These are phyloP conservation scores for Mycena olivaceomarginata DNA, from an alignment of 768 basidiomycete genomes.

Conservation along the genomic window DNA sequence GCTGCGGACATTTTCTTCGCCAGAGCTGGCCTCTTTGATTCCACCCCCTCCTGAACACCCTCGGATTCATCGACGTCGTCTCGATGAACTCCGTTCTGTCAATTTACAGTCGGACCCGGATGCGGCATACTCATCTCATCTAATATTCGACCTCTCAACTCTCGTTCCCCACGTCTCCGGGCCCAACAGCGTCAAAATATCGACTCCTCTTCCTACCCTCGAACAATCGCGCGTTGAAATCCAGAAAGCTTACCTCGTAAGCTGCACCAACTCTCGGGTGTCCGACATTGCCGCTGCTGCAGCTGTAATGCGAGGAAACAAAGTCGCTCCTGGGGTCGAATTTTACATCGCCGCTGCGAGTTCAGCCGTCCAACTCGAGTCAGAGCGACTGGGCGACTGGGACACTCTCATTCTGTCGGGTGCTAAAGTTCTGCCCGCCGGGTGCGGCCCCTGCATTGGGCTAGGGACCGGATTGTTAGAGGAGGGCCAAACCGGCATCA, in stretches of 20 bases:
- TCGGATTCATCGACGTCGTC: conserved; percentile 85
- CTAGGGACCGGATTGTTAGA: conserved; percentile 94
- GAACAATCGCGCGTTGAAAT: conserved; percentile 85
- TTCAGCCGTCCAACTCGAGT: conserved; percentile 92
- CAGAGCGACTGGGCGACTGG: conserved; percentile 93
- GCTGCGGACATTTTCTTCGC: conserved; percentile 81
- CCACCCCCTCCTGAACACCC: conserved; percentile 89
- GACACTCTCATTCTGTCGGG: conserved; percentile 89
- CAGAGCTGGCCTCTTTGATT: conserved; percentile 66
- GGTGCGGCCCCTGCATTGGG: conserved; percentile 99
- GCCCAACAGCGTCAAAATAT: conserved; percentile 97
- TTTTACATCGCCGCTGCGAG: conserved; percentile 99
- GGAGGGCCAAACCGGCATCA: conserved; percentile 97
- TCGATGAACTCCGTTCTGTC: conserved; percentile 77
- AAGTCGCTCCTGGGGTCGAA: conserved; percentile 91
- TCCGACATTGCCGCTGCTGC: conserved; percentile 97
- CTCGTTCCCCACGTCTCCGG: conserved; percentile 97
- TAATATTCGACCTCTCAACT: conserved; percentile 94
- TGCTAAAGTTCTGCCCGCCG: conserved; percentile 94
- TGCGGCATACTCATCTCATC: conserved; percentile 90
- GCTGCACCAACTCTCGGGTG: conserved; percentile 97
- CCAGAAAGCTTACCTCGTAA: conserved; percentile 98
- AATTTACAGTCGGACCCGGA: conserved; percentile 82
- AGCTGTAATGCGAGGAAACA: conserved; percentile 88
- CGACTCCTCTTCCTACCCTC: conserved; percentile 93